These are phyloP conservation scores for Raffaelea arxii DNA, from an alignment of 2,329 filamentous ascomycete species.

Conservation along the genomic window DNA sequence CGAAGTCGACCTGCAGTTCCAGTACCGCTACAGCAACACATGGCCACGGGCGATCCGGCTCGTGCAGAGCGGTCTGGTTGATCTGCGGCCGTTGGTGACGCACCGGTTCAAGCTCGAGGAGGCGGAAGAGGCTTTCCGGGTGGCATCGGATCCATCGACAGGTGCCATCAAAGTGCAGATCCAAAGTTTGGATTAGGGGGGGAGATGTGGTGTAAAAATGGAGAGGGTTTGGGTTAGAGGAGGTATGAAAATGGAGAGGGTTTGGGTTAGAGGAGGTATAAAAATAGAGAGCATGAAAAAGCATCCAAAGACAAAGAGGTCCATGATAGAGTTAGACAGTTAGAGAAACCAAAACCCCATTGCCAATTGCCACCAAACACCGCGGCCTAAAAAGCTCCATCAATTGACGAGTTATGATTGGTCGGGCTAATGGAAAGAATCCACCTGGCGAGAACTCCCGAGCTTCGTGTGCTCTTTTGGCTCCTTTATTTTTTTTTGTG, in stretches of 20 bases:
- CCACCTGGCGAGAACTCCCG: constrained; percentile 22
- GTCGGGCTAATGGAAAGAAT: constrained; percentile 12
- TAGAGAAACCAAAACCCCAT: no score
- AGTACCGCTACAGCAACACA: constrained; percentile 93
- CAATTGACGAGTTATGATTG: constrained; percentile 14
- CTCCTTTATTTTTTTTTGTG: constrained; percentile 1
- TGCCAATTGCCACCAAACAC: no score
- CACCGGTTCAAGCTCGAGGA: constrained; percentile 82
- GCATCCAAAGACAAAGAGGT: no score
- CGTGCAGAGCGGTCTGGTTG: constrained; percentile 73
- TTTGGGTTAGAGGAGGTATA: neutral
- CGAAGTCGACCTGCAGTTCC: constrained; percentile 91
- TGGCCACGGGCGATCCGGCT: constrained; percentile 91
- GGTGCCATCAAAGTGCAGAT: constrained; percentile 98
- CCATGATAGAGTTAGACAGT: no score
- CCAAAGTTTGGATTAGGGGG: constrained; percentile 51
- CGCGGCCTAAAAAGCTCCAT: constrained; percentile 7
- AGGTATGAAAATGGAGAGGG: neutral
- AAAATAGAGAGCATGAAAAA: neutral
- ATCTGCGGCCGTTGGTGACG: constrained; percentile 74
- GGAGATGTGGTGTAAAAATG: neutral
- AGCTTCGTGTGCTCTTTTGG: constrained; percentile 9
- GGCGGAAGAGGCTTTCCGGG: constrained; percentile 81
- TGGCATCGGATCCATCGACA: constrained; percentile 76
- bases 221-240: neutral